Percentiles rank a stretch among this genome's conserved stretches.
Conservation (phyloP, 345 rosid species). For the Aquilaria yunnanensis region DNA sequence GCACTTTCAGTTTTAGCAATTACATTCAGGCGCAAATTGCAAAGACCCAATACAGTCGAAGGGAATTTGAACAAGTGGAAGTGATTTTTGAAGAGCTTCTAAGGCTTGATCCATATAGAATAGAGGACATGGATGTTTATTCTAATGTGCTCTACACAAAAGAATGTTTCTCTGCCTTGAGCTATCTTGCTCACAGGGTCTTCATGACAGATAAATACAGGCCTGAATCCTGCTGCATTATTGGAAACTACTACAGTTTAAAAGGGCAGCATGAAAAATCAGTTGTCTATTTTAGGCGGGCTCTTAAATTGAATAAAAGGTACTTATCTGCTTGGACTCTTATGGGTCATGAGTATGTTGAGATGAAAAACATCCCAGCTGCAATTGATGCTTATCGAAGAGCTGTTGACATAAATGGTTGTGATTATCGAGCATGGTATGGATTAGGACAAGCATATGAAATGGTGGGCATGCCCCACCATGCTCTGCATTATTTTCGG, state of each 20-base stretch:
- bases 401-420: conserved; percentile 86
- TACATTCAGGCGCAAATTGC: conserved; percentile 94
- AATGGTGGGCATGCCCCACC: conserved; percentile 90
- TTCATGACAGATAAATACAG: conserved; percentile 84
- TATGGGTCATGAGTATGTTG: conserved; percentile 96
- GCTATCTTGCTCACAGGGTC: conserved; percentile 90
- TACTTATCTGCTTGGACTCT: conserved; percentile 96
- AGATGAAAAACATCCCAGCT: conserved; percentile 96
- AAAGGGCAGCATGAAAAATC: conserved; percentile 96
- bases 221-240: conserved; percentile 96
- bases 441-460: conserved; percentile 97
- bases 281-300: conserved; percentile 89
- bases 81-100: conserved; percentile 83
- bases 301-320: conserved; percentile 85
- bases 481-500: conserved; percentile 91
- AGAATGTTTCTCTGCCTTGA: conserved; percentile 82
- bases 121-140: conserved; percentile 97
- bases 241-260: conserved; percentile 95
- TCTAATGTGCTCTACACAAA: conserved; percentile 92
- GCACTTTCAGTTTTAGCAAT: conserved; percentile 74
- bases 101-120: conserved; percentile 79
- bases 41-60: conserved; percentile 80
- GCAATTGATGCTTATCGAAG: conserved; percentile 94
- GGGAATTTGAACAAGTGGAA: conserved; percentile 95
- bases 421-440: conserved; percentile 96